phyloP scores from a whole-genome alignment of 2,329 filamentous ascomycete species.

The Camptophora hylomeconis region DNA sequence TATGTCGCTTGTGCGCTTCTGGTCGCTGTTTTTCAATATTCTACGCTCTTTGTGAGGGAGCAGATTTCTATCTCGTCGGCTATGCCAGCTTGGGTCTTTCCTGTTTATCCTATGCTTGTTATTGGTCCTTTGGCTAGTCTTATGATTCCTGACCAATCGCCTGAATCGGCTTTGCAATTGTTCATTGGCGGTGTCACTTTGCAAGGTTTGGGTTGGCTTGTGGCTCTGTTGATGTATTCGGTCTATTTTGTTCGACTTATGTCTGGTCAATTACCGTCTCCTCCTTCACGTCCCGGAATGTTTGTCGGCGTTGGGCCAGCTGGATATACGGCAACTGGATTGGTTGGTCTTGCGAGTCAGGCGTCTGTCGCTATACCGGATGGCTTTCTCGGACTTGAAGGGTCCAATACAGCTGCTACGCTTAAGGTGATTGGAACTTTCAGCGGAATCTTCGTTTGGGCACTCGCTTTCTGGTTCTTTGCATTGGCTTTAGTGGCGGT shows the following conservation, averaged over 20 bases:
- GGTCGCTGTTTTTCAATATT: constrained; percentile 54
- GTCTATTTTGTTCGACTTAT: constrained; percentile 59
- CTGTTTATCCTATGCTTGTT: constrained; percentile 64
- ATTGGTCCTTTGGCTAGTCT: constrained; percentile 56
- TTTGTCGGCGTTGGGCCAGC: constrained; percentile 59
- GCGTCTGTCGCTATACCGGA: constrained; percentile 3
- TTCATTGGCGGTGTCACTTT: constrained; percentile 53
- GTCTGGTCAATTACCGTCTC: constrained; percentile 47
- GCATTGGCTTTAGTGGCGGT: constrained; percentile 5
- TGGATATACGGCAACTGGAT: constrained; percentile 13
- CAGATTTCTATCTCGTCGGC: constrained; percentile 49
- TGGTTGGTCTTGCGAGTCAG: constrained; percentile 5
- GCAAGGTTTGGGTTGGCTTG: constrained; percentile 55
- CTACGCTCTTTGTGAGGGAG: constrained; percentile 47
- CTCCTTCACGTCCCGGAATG: constrained; percentile 53
- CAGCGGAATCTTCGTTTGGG: constrained; percentile 7
- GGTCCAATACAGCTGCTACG: constrained; percentile 2
- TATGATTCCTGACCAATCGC: constrained; percentile 47
- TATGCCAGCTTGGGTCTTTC: constrained; percentile 63
- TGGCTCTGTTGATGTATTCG: constrained; percentile 59
- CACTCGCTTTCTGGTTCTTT: constrained; percentile 9
- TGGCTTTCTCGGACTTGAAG: constrained; percentile 5
- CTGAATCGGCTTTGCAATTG: constrained; percentile 42
- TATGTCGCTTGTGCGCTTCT: constrained; percentile 49
- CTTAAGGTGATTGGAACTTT: constrained; percentile 2